These are phyloP conservation scores for Microdochium bolleyi DNA, from an alignment of 2,329 filamentous ascomycete genomes.

Conservation along the genomic window DNA sequence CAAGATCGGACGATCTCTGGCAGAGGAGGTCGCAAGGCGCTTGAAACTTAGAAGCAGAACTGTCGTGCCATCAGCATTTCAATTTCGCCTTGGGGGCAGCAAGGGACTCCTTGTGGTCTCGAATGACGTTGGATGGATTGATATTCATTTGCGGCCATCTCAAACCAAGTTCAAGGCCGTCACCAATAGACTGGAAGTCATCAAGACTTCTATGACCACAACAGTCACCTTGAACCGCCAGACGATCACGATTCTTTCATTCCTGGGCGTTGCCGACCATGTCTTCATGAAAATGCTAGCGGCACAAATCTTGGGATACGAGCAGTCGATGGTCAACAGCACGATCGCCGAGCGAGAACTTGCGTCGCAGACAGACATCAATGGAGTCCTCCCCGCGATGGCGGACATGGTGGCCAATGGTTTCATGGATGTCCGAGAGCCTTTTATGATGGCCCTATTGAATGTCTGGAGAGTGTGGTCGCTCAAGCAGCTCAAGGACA, in stretches of 20 bases:
- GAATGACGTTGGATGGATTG: slow-evolving; percentile 54
- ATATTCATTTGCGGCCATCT: slow-evolving; percentile 73
- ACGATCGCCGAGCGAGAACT: slow-evolving; percentile 59
- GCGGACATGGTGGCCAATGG: slow-evolving; percentile 71
- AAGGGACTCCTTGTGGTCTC: slow-evolving; percentile 83
- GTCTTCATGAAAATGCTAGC: slow-evolving; percentile 63
- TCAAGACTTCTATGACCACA: slow-evolving; percentile 69
- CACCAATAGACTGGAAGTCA: slow-evolving; percentile 73
- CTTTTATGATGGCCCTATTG: slow-evolving; percentile 73
- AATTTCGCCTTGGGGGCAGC: slow-evolving; percentile 86
- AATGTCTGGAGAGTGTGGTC: slow-evolving; percentile 84
- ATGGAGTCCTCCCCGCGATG: slow-evolving; percentile 67
- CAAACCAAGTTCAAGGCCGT: slow-evolving; percentile 78
- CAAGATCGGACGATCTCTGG: slow-evolving; percentile 76
- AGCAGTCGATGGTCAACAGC: slow-evolving; percentile 61
- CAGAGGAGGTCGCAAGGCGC: slow-evolving; percentile 64
- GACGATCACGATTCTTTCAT: slow-evolving; percentile 76
- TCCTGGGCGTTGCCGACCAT: slow-evolving; percentile 60
- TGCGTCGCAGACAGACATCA: slow-evolving; percentile 72
- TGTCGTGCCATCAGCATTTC: slow-evolving; percentile 69
- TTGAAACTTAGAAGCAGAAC: slow-evolving; percentile 48
- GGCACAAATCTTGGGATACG: slow-evolving; percentile 59
- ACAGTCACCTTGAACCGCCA: slow-evolving; percentile 82
- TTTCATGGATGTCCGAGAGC: slow-evolving; percentile 68
- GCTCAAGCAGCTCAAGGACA: slow-evolving; percentile 85